Evolutionary conservation across 495 filamentous ascomycete genomes (phyloP).

Genomic region (Podospora comata): DNA sequence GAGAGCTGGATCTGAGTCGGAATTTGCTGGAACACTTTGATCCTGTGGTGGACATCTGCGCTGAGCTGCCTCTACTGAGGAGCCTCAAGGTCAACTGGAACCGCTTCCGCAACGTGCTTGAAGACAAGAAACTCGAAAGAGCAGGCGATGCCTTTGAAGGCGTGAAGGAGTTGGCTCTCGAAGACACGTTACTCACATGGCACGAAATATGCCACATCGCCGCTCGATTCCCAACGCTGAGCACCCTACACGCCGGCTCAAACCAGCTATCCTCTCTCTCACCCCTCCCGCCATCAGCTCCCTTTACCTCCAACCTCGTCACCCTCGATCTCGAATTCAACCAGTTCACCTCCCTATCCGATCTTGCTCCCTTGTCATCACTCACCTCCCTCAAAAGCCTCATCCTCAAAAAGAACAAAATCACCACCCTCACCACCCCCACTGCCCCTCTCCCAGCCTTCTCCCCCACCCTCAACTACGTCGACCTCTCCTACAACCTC

Average conservation of each 20-base stretch:
- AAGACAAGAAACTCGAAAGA: conserved; percentile 36
- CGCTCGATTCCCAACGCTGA: conserved; percentile 58
- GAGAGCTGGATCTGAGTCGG: conserved; percentile 80
- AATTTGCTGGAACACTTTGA: conserved; percentile 70
- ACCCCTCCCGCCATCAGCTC: conserved; percentile 41
- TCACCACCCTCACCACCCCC: conserved; percentile 34
- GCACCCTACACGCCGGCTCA: conserved; percentile 49
- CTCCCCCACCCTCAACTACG: conserved; percentile 49
- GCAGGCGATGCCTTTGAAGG: conserved; percentile 46
- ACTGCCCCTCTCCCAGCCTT: conserved; percentile 30
- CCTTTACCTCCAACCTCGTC: conserved; percentile 47
- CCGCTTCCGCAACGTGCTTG: conserved; percentile 55
- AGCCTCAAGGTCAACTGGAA: conserved; percentile 73
- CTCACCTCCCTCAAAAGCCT: conserved; percentile 60
- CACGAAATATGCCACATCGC: conserved; percentile 55
- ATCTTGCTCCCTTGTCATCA: conserved; percentile 54
- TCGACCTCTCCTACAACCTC: conserved; percentile 79
- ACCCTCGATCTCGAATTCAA: conserved; percentile 75
- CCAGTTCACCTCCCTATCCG: conserved; percentile 57
- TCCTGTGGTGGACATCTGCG: conserved; percentile 67
- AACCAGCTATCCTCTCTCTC: conserved; percentile 48
- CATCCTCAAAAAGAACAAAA: conserved; percentile 57
- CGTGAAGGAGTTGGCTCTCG: conserved; percentile 67
- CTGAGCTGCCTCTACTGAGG: conserved; percentile 57
- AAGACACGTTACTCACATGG: conserved; percentile 71